phyloP scores from a whole-genome alignment of 2,329 filamentous ascomycete genomes.

The Trichophyton mentagrophytes region DNA sequence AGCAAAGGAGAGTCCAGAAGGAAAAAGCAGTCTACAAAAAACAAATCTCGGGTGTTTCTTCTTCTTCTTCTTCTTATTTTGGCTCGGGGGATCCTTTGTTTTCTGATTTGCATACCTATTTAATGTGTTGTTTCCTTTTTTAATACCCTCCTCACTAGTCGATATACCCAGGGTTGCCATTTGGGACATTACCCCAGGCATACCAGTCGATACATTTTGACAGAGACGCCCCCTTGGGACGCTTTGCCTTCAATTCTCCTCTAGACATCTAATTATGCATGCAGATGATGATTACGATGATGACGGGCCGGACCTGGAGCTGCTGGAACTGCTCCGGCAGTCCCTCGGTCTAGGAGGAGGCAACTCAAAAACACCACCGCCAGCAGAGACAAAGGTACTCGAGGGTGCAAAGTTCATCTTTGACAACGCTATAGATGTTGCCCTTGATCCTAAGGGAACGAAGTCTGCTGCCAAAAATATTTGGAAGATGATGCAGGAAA shows the following conservation, averaged over 20 bases:
- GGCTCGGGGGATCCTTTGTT: too few relatives aligned
- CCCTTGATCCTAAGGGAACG: conserved; percentile 68
- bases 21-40: too few relatives aligned
- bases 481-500: conserved; percentile 68
- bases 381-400: conserved; percentile 67
- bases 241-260: not conserved
- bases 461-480: conserved; percentile 72
- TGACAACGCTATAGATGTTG: conserved; percentile 86
- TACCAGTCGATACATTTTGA: too few relatives aligned
- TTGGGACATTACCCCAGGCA: too few relatives aligned
- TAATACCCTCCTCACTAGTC: too few relatives aligned
- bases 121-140: too few relatives aligned
- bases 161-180: too few relatives aligned
- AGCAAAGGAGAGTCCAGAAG: too few relatives aligned
- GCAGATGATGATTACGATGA: conserved; percentile 25
- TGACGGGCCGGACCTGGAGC: conserved; percentile 78
- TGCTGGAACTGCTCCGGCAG: conserved; percentile 72
- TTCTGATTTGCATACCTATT: too few relatives aligned
- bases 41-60: too few relatives aligned
- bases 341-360: conserved; percentile 55
- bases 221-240: too few relatives aligned
- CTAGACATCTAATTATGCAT: not conserved
- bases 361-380: conserved; percentile 35
- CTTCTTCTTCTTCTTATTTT: too few relatives aligned
- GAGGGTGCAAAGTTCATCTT: conserved; percentile 74